phyloP scores from a whole-genome alignment of 495 filamentous ascomycete genomes.

The Aspergillus taichungensis region DNA sequence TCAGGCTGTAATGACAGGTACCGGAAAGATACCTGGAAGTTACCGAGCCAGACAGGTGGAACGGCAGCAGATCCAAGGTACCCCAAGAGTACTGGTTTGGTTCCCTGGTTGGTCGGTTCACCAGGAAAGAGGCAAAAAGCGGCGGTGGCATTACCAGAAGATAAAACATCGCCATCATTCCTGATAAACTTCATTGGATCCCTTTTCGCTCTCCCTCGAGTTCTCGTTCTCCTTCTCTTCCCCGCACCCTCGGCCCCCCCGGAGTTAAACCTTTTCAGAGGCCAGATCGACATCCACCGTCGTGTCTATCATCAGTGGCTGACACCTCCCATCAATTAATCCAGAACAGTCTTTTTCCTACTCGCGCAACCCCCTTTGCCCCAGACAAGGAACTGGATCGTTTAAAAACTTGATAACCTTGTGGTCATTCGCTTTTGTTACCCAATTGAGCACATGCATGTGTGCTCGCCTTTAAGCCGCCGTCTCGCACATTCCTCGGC shows the following conservation, averaged over 20 bases:
- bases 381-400: not conserved
- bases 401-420: no score
- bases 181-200: slow-evolving; percentile 2
- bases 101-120: no score
- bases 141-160: not conserved
- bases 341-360: not conserved
- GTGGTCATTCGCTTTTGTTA: slow-evolving; percentile 3
- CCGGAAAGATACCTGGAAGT: no score
- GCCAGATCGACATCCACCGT: not conserved
- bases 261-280: slow-evolving; percentile 4
- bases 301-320: not conserved
- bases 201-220: slow-evolving; percentile 1
- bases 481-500: slow-evolving; percentile 28
- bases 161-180: no score
- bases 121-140: not conserved
- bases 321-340: no score
- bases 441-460: slow-evolving; percentile 29
- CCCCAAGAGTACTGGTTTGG: no score
- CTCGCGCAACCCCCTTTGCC: slow-evolving; percentile 4
- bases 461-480: slow-evolving; percentile 21
- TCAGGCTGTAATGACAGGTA: no score
- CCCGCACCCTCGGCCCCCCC: slow-evolving; percentile 5
- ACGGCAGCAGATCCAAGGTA: no score
- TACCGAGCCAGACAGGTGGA: no score
- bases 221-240: slow-evolving; percentile 6